These are phyloP conservation scores for Aspergillus glaucus DNA, from an alignment of 2,329 filamentous ascomycete genomes.

Conservation along the genomic window DNA sequence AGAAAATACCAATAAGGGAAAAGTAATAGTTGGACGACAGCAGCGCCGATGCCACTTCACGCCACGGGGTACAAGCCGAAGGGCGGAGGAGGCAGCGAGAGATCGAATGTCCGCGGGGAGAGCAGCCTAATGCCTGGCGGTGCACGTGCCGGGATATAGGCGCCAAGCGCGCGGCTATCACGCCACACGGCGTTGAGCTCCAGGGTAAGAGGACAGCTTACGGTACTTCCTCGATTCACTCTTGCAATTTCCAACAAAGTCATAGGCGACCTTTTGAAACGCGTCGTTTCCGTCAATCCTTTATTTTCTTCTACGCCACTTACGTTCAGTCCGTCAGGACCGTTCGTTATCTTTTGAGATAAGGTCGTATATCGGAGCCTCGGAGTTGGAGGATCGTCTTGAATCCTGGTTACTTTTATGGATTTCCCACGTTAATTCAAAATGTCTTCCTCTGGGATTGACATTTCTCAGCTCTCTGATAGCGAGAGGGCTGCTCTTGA, in stretches of 20 bases:
- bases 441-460: slow-evolving; percentile 45
- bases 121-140: slow-evolving; percentile 1
- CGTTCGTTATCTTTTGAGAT: neutral
- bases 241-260: neutral
- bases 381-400: neutral
- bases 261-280: neutral
- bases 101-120: slow-evolving; percentile 15
- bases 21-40: slow-evolving; percentile 5
- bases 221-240: neutral
- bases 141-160: slow-evolving; percentile 7
- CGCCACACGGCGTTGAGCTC: slow-evolving; percentile 16
- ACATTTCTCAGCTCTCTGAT: slow-evolving; percentile 62
- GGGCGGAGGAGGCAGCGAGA: slow-evolving; percentile 11
- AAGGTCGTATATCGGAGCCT: neutral
- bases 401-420: slow-evolving; percentile 12
- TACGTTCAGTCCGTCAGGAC: neutral
- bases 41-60: slow-evolving; percentile 9
- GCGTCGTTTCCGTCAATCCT: neutral
- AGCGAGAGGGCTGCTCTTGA: slow-evolving; percentile 78
- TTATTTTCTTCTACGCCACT: neutral
- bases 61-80: slow-evolving; percentile 9
- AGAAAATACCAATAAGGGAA: slow-evolving; percentile 5
- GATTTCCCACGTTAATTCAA: slow-evolving; percentile 15
- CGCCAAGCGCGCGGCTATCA: slow-evolving; percentile 14
- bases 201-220: slow-evolving; percentile 11